phyloP scores from a whole-genome alignment of 225 moss, liverwort and hornwort genomes.

The Takakia lepidozioides region DNA sequence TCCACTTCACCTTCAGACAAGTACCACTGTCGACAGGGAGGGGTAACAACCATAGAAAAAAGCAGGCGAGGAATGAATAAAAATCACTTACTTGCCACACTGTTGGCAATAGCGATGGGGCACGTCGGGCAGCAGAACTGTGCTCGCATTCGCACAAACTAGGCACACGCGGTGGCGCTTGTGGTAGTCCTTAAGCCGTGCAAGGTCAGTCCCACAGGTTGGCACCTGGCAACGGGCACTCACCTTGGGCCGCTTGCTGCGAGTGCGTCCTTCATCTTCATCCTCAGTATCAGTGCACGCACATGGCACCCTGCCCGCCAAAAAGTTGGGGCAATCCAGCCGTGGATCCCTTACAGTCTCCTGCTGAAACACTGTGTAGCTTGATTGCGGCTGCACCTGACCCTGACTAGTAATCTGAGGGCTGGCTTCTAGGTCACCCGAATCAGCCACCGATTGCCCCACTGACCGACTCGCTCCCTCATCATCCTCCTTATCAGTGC shows the following conservation, averaged over 20 bases:
- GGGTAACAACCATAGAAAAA: neutral
- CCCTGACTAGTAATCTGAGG: slow-evolving; percentile 27
- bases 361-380: slow-evolving; percentile 33
- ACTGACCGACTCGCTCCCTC: slow-evolving; percentile 15
- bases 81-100: slow-evolving; percentile 87
- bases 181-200: slow-evolving; percentile 79
- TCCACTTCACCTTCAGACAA: no score
- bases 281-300: slow-evolving; percentile 95
- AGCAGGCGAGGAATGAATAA: neutral
- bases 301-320: slow-evolving; percentile 83
- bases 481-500: no score
- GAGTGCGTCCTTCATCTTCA: slow-evolving; percentile 66
- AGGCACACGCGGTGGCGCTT: slow-evolving; percentile 95
- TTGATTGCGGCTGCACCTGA: slow-evolving; percentile 34
- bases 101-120: slow-evolving; percentile 97
- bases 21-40: no score
- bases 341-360: slow-evolving; percentile 62
- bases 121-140: slow-evolving; percentile 62
- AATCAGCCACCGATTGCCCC: slow-evolving; percentile 45
- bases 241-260: slow-evolving; percentile 67
- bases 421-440: no score
- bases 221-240: slow-evolving; percentile 89
- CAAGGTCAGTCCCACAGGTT: slow-evolving; percentile 73
- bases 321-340: slow-evolving; percentile 86
- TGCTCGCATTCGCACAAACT: slow-evolving; percentile 84